phyloP scores from a whole-genome alignment of 768 basidiomycete species.

The Piloderma croceum region DNA sequence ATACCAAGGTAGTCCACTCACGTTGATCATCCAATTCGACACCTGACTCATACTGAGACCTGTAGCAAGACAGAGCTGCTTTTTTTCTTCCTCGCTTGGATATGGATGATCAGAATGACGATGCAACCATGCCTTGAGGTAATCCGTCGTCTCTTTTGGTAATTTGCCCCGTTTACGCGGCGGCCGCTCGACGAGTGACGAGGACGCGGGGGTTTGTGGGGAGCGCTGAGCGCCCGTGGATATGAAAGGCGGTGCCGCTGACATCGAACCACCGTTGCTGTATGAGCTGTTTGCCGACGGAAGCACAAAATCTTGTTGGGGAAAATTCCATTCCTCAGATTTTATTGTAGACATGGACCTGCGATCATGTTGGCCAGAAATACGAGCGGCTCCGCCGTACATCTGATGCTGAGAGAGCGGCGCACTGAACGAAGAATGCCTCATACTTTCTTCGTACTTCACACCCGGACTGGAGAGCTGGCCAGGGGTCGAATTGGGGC shows the following conservation, averaged over 20 bases:
- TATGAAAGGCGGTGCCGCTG: too few species aligned
- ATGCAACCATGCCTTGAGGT: conserved; percentile 83
- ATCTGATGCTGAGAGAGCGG: conserved; percentile 55
- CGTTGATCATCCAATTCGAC: conserved; percentile 93
- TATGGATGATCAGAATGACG: conserved; percentile 87
- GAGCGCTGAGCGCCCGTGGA: too few species aligned
- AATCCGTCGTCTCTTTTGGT: conserved; percentile 87
- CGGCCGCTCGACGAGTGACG: conserved; percentile 68
- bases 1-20: too few species aligned
- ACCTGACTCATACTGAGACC: conserved; percentile 87
- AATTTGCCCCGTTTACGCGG: conserved; percentile 82
- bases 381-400: conserved; percentile 64
- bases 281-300: conserved; percentile 11
- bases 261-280: too few species aligned
- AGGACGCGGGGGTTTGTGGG: conserved; percentile 44
- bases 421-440: conserved; percentile 62
- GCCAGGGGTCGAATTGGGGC: conserved; percentile 62
- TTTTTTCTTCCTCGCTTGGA: conserved; percentile 87
- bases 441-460: conserved; percentile 68
- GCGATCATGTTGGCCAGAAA: conserved; percentile 65
- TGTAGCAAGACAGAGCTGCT: conserved; percentile 79
- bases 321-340: conserved; percentile 71
- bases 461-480: conserved; percentile 48
- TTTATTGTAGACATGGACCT: conserved; percentile 50
- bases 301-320: conserved; percentile 53